phyloP scores from a whole-genome alignment of 2,329 filamentous ascomycete species.

The Sporothrix brunneoviolacea region DNA sequence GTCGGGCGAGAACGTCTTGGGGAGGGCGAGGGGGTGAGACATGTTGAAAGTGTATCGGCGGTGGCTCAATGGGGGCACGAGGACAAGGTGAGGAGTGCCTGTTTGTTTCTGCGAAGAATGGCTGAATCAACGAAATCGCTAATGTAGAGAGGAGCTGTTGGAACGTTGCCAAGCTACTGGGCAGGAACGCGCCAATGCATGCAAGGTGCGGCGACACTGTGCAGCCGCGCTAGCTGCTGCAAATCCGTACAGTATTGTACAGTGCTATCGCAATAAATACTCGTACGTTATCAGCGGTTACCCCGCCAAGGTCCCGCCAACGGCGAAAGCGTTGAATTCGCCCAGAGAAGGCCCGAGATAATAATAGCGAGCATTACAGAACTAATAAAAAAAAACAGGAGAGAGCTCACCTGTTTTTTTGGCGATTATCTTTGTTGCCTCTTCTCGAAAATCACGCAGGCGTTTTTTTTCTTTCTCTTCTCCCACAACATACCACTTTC shows the following conservation, averaged over 20 bases:
- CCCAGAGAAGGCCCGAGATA: neutral
- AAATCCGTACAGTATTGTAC: neutral
- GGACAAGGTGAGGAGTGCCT: neutral
- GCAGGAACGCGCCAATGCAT: neutral
- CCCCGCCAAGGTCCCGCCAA: neutral
- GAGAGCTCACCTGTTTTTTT: slow-evolving; percentile 5
- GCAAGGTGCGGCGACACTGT: neutral
- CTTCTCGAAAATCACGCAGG: slow-evolving; percentile 15
- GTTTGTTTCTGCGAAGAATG: too few relatives aligned
- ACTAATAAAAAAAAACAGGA: neutral
- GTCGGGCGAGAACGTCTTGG: slow-evolving; percentile 67
- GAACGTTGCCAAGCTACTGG: slow-evolving; percentile 1
- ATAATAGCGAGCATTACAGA: slow-evolving; percentile 7
- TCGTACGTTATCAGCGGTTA: too few relatives aligned
- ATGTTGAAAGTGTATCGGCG: neutral
- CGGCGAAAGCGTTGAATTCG: neutral
- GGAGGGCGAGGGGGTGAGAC: slow-evolving; percentile 43
- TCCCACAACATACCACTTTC: neutral
- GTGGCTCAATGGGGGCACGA: neutral
- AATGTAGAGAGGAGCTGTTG: slow-evolving; percentile 1
- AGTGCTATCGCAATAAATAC: slow-evolving; percentile 2
- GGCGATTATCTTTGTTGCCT: neutral
- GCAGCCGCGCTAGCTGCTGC: neutral
- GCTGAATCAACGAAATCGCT: neutral
- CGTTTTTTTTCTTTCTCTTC: neutral